Percentiles rank a stretch among this genome's conserved stretches.
phyloP scores from a whole-genome alignment of 345 rosid genomes.

The Citrus mangshanensis region DNA sequence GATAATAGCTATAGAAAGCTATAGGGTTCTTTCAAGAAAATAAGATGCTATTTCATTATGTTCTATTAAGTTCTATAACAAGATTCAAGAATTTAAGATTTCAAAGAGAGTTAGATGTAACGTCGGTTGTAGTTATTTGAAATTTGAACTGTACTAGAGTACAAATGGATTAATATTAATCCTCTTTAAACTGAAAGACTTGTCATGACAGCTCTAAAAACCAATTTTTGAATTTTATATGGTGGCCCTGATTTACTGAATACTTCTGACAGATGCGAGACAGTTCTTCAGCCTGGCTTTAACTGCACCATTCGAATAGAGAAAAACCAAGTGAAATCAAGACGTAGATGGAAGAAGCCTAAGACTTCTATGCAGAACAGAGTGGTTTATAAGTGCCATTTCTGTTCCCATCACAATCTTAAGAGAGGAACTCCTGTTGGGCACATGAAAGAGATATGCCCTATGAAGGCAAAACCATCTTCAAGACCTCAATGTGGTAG shows the following conservation, averaged over 20 bases:
- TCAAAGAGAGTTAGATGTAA: background rate
- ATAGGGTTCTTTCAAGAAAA: background rate
- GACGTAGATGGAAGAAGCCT: conserved; percentile 32
- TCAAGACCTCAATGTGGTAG: conserved; percentile 1
- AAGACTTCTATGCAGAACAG: conserved; percentile 38
- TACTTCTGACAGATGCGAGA: conserved; percentile 61
- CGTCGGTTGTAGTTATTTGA: background rate
- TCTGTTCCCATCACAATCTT: conserved; percentile 50
- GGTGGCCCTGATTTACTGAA: conserved; percentile 1
- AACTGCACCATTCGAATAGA: conserved; percentile 66
- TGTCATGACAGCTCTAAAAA: background rate
- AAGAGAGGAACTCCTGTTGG: conserved; percentile 57
- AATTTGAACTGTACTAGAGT: background rate
- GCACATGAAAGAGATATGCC: conserved; percentile 46
- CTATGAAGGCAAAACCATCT: conserved; percentile 21
- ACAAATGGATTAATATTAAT: background rate
- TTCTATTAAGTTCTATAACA: background rate
- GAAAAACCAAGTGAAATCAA: conserved; percentile 38
- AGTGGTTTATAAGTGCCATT: conserved; percentile 66
- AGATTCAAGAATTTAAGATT: background rate
- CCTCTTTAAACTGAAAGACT: background rate
- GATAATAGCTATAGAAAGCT: background rate
- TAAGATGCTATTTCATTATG: background rate
- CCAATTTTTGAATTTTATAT: background rate
- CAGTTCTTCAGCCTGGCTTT: conserved; percentile 68